A percentile compares a stretch with the other conserved stretches of the same genome.
Conservation (phyloP, 495 filamentous ascomycete species). For the Diplogelasinospora grovesii region DNA sequence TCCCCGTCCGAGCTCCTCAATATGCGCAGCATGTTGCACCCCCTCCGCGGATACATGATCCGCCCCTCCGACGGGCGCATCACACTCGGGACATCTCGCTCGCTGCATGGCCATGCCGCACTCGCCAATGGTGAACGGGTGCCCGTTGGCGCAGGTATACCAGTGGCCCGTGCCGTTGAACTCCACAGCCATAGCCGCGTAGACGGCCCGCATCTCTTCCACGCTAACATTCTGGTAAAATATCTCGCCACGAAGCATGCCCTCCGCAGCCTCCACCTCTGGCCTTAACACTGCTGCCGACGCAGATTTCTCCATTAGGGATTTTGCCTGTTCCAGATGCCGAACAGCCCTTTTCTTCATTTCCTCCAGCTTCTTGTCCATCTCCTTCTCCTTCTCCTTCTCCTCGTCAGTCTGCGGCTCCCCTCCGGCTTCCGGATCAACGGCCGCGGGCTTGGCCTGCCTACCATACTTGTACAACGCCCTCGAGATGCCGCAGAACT, state of each 20-base stretch:
- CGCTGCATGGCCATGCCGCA: slow-evolving; percentile 65
- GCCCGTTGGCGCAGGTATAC: slow-evolving; percentile 29
- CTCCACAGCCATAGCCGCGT: slow-evolving; percentile 25
- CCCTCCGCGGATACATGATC: slow-evolving; percentile 48
- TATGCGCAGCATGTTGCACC: not conserved
- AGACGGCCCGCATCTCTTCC: slow-evolving; percentile 25
- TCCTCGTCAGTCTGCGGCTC: not conserved
- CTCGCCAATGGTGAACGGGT: slow-evolving; percentile 61
- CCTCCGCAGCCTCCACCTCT: slow-evolving; percentile 3
- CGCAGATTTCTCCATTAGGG: slow-evolving; percentile 1
- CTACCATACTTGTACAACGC: too few species aligned
- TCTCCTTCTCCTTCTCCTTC: not conserved
- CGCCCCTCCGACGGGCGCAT: slow-evolving; percentile 51
- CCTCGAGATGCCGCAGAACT: slow-evolving; percentile 22
- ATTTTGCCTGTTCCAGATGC: slow-evolving; percentile 3
- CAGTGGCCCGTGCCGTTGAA: slow-evolving; percentile 25
- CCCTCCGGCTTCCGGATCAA: not conserved
- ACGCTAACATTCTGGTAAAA: slow-evolving; percentile 28
- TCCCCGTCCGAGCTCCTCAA: slow-evolving; percentile 1
- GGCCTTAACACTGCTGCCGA: slow-evolving; percentile 1
- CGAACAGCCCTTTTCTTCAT: slow-evolving; percentile 8
- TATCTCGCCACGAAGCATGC: slow-evolving; percentile 49
- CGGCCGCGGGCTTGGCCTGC: not conserved
- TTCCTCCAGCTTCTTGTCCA: not conserved
- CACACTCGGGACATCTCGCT: slow-evolving; percentile 61